Conservation (phyloP, 2,329 filamentous ascomycete species). For the Colletotrichum sp. region DNA sequence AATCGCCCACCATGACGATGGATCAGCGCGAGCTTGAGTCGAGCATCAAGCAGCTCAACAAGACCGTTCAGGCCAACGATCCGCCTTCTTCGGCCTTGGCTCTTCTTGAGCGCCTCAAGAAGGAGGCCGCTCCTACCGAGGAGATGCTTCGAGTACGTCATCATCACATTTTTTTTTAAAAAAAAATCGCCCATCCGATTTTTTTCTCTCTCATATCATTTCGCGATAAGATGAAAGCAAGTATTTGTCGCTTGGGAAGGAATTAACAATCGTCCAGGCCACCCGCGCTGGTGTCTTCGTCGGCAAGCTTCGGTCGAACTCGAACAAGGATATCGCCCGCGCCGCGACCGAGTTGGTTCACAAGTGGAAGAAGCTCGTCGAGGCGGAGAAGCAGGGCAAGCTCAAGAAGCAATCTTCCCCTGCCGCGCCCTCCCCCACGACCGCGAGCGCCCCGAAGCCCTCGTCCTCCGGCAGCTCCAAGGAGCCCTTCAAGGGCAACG, state of each 20-base stretch:
- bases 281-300: constrained; percentile 93
- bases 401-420: constrained; percentile 38
- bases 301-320: constrained; percentile 78
- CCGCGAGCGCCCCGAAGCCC: constrained; percentile 48
- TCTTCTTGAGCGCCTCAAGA: constrained; percentile 80
- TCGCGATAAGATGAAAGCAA: neutral
- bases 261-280: constrained; percentile 47
- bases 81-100: constrained; percentile 73
- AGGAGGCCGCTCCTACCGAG: constrained; percentile 83
- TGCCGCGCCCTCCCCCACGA: constrained; percentile 59
- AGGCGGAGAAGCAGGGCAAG: constrained; percentile 62
- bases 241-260: neutral
- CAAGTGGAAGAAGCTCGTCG: constrained; percentile 85
- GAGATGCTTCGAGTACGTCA: constrained; percentile 80
- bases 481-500: constrained; percentile 64
- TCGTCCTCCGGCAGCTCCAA: constrained; percentile 33
- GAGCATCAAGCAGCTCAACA: constrained; percentile 79
- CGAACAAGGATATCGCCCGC: constrained; percentile 80
- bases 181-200: neutral
- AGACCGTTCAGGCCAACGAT: constrained; percentile 78
- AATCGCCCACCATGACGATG: constrained; percentile 45
- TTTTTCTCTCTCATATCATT: neutral
- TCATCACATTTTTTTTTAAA: neutral
- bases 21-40: constrained; percentile 82
- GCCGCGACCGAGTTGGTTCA: constrained; percentile 82